A percentile compares a stretch with the other conserved stretches of the same genome.
Evolutionary conservation across 2,329 filamentous ascomycete genomes (phyloP).

Genomic region (Colletotrichum liriopes): DNA sequence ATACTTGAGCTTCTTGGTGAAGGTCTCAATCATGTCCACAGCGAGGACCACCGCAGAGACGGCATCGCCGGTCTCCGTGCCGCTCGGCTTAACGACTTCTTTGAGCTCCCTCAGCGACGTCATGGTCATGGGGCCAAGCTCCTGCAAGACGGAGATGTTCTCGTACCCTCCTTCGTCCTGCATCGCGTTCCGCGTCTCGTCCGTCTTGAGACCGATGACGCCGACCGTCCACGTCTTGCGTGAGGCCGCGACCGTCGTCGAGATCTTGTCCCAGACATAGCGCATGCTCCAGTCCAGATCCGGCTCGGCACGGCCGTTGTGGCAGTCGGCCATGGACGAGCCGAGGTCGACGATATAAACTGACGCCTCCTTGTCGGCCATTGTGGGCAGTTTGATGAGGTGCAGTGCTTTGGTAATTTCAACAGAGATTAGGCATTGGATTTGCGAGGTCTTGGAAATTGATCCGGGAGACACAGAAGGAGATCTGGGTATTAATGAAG

Average conservation of each 20-base stretch:
- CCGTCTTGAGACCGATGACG: constrained; percentile 87
- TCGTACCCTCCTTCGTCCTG: constrained; percentile 81
- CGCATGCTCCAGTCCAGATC: constrained; percentile 92
- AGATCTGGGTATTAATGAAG: constrained; percentile 12
- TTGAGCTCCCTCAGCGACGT: constrained; percentile 78
- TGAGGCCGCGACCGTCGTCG: constrained; percentile 77
- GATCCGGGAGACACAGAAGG: not conserved
- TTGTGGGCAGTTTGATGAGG: constrained; percentile 55
- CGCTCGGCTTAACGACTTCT: constrained; percentile 75
- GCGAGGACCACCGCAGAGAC: constrained; percentile 91
- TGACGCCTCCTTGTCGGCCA: constrained; percentile 94
- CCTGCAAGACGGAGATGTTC: constrained; percentile 86
- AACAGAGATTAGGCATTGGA: not conserved
- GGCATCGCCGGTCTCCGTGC: constrained; percentile 81
- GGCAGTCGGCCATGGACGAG: constrained; percentile 82
- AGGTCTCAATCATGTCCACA: constrained; percentile 85
- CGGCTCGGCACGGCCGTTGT: constrained; percentile 79
- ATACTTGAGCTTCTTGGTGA: constrained; percentile 88
- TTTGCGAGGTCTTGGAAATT: not conserved
- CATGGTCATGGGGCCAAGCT: constrained; percentile 73
- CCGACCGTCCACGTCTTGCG: constrained; percentile 79
- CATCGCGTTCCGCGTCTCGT: constrained; percentile 80
- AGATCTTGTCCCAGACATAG: constrained; percentile 94
- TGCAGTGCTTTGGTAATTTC: not conserved
- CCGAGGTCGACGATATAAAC: constrained; percentile 94